These are phyloP conservation scores for Penicillium parvum DNA, from an alignment of 495 filamentous ascomycete species.

Conservation along the genomic window DNA sequence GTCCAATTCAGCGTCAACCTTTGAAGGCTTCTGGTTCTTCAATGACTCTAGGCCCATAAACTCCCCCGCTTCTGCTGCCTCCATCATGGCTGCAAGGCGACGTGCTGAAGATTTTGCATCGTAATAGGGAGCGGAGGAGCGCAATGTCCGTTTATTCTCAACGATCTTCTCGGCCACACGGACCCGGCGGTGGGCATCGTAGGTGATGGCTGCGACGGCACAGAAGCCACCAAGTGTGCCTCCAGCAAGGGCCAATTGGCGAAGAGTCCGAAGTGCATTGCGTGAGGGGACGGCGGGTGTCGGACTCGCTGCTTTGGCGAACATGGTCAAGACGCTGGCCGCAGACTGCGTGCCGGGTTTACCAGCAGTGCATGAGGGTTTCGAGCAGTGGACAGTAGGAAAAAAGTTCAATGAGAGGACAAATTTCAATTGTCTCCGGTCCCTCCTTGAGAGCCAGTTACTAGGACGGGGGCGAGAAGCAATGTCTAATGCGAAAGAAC, in stretches of 20 bases:
- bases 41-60: constrained; percentile 37
- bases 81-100: constrained; percentile 38
- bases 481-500: constrained; percentile 2
- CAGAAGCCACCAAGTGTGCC: constrained; percentile 40
- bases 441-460: background rate
- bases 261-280: constrained; percentile 44
- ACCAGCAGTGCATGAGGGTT: constrained; percentile 21
- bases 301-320: constrained; percentile 27
- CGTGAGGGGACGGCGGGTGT: constrained; percentile 39
- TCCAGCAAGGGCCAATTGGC: constrained; percentile 40
- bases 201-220: constrained; percentile 38
- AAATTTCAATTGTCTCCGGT: background rate
- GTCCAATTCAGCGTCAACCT: background rate
- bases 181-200: constrained; percentile 41
- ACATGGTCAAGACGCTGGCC: constrained; percentile 30
- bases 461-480: background rate
- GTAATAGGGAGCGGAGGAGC: constrained; percentile 42
- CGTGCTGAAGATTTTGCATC: constrained; percentile 41
- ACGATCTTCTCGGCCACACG: constrained; percentile 40
- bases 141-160: constrained; percentile 42
- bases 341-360: constrained; percentile 23
- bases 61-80: constrained; percentile 41
- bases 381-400: no score
- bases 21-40: constrained; percentile 19
- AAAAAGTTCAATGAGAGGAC: background rate